Conservation (phyloP, 2,329 filamentous ascomycete genomes). For the Colletotrichum gigasporum region DNA sequence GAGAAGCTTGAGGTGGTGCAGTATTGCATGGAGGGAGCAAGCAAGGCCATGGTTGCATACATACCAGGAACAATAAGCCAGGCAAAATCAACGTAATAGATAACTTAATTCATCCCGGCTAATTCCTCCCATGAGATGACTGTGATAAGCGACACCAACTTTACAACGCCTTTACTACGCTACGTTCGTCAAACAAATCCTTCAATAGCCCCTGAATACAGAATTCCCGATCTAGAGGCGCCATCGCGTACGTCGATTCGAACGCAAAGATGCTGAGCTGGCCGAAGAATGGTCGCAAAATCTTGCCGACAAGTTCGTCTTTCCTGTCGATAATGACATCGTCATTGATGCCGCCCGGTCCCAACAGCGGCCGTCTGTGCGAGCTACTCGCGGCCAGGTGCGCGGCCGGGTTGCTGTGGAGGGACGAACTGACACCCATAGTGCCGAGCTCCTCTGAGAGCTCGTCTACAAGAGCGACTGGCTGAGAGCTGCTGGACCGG, state of each 20-base stretch:
- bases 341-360: conserved; percentile 62
- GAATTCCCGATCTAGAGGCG: conserved; percentile 69
- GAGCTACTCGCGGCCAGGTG: conserved; percentile 46
- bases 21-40: conserved; percentile 91
- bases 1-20: conserved; percentile 80
- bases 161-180: conserved; percentile 68
- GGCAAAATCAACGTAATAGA: not conserved
- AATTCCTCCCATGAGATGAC: not conserved
- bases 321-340: conserved; percentile 67
- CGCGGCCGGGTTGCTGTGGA: conserved; percentile 48
- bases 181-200: conserved; percentile 84
- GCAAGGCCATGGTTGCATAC: conserved; percentile 80
- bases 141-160: conserved; percentile 2
- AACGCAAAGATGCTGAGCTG: conserved; percentile 94
- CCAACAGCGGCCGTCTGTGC: conserved; percentile 59
- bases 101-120: not conserved
- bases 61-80: conserved; percentile 50
- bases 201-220: conserved; percentile 72
- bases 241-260: conserved; percentile 91
- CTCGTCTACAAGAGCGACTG: conserved; percentile 84
- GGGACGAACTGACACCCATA: conserved; percentile 42
- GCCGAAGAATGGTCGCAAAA: conserved; percentile 88
- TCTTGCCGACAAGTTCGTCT: conserved; percentile 77
- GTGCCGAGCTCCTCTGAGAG: conserved; percentile 79
- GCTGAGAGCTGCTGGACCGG: conserved; percentile 73